Base-by-base conservation (phyloP, 257 asterid species). In the Solanum sejunctum region DNA sequence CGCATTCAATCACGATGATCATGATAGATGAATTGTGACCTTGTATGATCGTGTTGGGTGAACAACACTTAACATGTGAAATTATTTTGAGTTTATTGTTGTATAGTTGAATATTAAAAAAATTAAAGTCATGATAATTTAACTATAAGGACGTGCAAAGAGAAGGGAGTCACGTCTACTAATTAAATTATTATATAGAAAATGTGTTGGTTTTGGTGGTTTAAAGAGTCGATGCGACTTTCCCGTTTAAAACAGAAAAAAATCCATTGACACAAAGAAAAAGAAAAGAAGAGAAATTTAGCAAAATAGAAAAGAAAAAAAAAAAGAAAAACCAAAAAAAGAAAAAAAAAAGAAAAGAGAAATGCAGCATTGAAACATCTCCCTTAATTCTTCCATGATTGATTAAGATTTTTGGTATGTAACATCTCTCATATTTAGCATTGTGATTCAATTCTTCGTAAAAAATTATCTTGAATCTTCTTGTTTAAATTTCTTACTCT, bases 231-330 rank as follows among this genome's bases (percentile, higher is more conserved):
- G 16, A 64, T 66, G 85, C 90, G 85, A 28, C 79, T 87, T 87
- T 87, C 80, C 86, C 88, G 91, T 51, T 52, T 88, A 52, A 84
- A 86, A 85, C 86, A 84, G 83, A 86, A 87, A 77, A 32, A 61
- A 85, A 13, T 10, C 1, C 10, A 6, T 23, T 85, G 16, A 58
- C 55, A 32, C 70, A 8, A 15, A 78, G 43, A 82, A 73, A 81
- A 84, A 80, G 82, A 80, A 67, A 79, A 75, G 10, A 55, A 54
- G 52, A 70, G 77, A 28, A 20, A 36, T 67, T 23, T 71, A 75
- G 5, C 61, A 45, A n/a, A n/a, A 3, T 54, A 16, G 9, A 18
- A 57, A 57, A 57, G 8, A 15, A 41, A 41, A 7, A 6, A 41
- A 41, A 7, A 41, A 1, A 5, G 1, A 7, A 41, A 41, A 54